These are phyloP conservation scores for Penicillium janthinellum DNA, from an alignment of 2,329 filamentous ascomycete genomes.

Conservation along the genomic window DNA sequence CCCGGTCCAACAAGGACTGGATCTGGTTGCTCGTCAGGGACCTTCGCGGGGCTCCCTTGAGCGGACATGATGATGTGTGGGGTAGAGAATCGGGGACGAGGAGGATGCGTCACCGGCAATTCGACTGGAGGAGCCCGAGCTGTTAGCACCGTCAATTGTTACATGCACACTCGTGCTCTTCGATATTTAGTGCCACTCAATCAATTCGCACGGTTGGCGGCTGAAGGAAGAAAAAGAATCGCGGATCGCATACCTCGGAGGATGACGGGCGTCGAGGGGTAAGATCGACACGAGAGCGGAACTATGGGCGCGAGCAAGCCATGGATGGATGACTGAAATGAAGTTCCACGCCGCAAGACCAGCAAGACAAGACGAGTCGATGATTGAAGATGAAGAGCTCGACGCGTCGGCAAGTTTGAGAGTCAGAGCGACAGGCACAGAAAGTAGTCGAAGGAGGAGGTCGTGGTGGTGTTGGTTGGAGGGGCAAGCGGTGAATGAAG, in stretches of 20 bases:
- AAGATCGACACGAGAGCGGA: conserved; percentile 8
- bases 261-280: conserved; percentile 14
- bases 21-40: conserved; percentile 34
- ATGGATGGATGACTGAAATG: conserved; percentile 16
- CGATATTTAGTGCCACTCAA: not conserved
- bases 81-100: conserved; percentile 3
- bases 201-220: conserved; percentile 2
- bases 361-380: not conserved
- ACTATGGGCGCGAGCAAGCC: conserved; percentile 22
- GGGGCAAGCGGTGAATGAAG: conserved; percentile 31
- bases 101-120: conserved; percentile 4
- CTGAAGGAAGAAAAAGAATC: conserved; percentile 10
- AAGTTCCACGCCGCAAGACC: not conserved
- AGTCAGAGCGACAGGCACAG: not conserved
- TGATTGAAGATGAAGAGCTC: not conserved
- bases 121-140: conserved; percentile 3
- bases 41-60: conserved; percentile 24
- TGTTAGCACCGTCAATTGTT: conserved; percentile 18
- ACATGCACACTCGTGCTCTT: conserved; percentile 7
- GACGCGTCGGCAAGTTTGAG: not conserved
- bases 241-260: conserved; percentile 23
- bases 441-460: not conserved
- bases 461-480: conserved; percentile 11
- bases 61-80: conserved; percentile 31
- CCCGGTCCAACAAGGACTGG: conserved; percentile 34